A percentile compares a stretch with the other conserved stretches of the same genome.
Conservation (phyloP, 495 filamentous ascomycete genomes). For the Lasiosphaeris hirsuta region DNA sequence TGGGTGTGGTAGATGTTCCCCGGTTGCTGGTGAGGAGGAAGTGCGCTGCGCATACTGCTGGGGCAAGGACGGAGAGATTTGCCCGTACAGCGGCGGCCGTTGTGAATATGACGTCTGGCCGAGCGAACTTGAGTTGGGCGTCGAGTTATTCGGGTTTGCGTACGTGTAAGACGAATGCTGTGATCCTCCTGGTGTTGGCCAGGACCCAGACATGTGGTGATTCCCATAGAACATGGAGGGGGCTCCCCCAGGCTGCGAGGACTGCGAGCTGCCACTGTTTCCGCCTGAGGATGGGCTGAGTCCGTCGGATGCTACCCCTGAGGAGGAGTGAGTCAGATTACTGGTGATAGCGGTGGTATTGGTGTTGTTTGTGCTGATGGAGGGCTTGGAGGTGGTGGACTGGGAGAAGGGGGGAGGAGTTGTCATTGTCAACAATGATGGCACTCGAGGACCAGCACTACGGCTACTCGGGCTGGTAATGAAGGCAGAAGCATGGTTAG, state of each 20-base stretch:
- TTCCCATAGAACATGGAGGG: constrained; percentile 40
- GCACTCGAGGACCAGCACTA: constrained; percentile 8
- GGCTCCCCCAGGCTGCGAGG: constrained; percentile 41
- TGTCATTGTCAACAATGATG: constrained; percentile 4
- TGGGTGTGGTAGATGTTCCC: constrained; percentile 21
- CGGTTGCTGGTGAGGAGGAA: constrained; percentile 33
- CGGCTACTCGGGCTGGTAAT: constrained; percentile 15
- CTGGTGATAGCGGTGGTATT: constrained; percentile 46
- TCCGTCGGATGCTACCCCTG: constrained; percentile 53
- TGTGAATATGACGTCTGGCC: constrained; percentile 22
- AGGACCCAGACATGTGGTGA: constrained; percentile 43
- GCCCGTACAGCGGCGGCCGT: constrained; percentile 10
- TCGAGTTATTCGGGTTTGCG: constrained; percentile 44
- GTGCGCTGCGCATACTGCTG: constrained; percentile 27
- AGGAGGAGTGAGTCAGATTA: constrained; percentile 39
- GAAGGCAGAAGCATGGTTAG: constrained; percentile 20
- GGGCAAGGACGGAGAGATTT: constrained; percentile 17
- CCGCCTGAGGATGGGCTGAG: constrained; percentile 60
- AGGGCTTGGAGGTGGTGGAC: constrained; percentile 45
- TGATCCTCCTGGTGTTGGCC: constrained; percentile 52
- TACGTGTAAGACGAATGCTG: constrained; percentile 50
- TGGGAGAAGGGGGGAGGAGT: constrained; percentile 41
- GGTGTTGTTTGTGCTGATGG: constrained; percentile 60
- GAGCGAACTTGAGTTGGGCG: constrained; percentile 23
- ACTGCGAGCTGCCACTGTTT: constrained; percentile 50